phyloP scores from a whole-genome alignment of 2,329 filamentous ascomycete species.

The Penicillium psychrosexuale region DNA sequence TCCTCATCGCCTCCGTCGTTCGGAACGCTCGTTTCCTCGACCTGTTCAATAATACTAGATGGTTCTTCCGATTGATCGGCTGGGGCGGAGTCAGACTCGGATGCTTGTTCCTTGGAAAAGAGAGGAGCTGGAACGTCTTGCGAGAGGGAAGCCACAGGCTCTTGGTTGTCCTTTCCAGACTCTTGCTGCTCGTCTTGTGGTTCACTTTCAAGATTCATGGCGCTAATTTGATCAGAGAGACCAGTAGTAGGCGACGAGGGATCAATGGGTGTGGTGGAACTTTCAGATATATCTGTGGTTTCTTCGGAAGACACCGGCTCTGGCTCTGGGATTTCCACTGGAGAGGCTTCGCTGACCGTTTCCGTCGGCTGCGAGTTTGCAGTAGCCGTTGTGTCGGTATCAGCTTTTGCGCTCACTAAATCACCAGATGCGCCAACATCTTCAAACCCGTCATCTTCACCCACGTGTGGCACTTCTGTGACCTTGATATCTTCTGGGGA shows the following conservation, averaged over 20 bases:
- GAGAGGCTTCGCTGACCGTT: neutral
- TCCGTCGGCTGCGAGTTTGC: constrained; percentile 1
- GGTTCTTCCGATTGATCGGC: constrained; percentile 18
- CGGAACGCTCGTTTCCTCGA: constrained; percentile 20
- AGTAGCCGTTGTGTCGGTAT: constrained; percentile 51
- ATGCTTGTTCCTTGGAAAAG: constrained; percentile 47
- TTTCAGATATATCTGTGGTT: constrained; percentile 20
- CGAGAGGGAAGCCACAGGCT: constrained; percentile 52
- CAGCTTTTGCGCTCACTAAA: constrained; percentile 66
- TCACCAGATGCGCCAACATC: constrained; percentile 71
- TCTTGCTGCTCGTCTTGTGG: constrained; percentile 7
- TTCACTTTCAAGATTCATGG: constrained; percentile 54
- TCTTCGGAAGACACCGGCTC: neutral
- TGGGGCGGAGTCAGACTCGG: constrained; percentile 19
- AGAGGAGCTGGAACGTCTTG: constrained; percentile 69
- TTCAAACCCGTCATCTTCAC: constrained; percentile 90
- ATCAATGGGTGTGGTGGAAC: constrained; percentile 25
- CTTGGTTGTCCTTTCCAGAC: constrained; percentile 5
- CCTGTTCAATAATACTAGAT: constrained; percentile 12
- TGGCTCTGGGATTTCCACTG: neutral
- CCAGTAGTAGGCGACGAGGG: constrained; percentile 51
- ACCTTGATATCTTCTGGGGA: constrained; percentile 65
- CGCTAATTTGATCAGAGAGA: constrained; percentile 54
- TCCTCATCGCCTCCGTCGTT: constrained; percentile 23
- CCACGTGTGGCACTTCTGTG: constrained; percentile 74